Percentiles rank a stretch among this genome's conserved stretches.
Conservation (phyloP, 1,284 basidiomycete genomes). For the Schizophyllum commune region DNA sequence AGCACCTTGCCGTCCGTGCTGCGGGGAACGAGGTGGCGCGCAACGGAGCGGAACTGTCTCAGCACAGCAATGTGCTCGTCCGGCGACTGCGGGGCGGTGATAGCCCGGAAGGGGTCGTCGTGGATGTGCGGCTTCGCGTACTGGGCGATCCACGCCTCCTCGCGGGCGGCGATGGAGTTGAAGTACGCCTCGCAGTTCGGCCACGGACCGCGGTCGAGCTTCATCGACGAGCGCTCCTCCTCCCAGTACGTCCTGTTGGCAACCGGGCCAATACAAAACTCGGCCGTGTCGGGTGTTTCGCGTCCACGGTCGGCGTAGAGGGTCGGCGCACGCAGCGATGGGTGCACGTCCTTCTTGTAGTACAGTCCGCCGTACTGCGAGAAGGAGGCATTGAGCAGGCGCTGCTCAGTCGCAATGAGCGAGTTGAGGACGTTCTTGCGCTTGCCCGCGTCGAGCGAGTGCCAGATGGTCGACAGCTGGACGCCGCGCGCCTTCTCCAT, state of each 20-base stretch:
- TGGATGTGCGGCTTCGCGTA: conserved; percentile 5
- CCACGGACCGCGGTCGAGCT: conserved; percentile 20
- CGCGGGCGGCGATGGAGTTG: conserved; percentile 2
- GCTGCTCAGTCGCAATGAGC: conserved; percentile 16
- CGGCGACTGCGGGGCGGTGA: conserved; percentile 9
- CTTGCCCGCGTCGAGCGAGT: conserved; percentile 5
- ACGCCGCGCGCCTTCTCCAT: conserved; percentile 27
- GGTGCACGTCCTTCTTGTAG: conserved; percentile 24
- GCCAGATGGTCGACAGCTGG: conserved; percentile 16
- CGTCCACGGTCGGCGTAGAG: conserved; percentile 8
- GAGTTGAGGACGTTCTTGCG: conserved; percentile 10
- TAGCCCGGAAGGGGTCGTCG: conserved; percentile 14
- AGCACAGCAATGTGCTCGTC: conserved; percentile 16
- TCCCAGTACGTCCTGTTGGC: conserved; percentile 19
- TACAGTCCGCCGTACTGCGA: conserved; percentile 28
- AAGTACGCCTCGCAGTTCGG: conserved; percentile 6
- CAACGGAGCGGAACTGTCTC: conserved; percentile 13
- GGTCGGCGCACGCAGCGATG: conserved; percentile 14
- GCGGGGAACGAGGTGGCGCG: conserved; percentile 18
- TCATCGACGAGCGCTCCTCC: conserved; percentile 15
- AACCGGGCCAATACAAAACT: conserved; percentile 24
- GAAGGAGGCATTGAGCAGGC: conserved; percentile 16
- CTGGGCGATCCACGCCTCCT: conserved; percentile 2
- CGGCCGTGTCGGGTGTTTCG: conserved; percentile 9
- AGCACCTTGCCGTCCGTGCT: conserved; percentile 4